Evolutionary conservation across 768 basidiomycete genomes (phyloP).

Genomic region (Tulasnella calospora): DNA sequence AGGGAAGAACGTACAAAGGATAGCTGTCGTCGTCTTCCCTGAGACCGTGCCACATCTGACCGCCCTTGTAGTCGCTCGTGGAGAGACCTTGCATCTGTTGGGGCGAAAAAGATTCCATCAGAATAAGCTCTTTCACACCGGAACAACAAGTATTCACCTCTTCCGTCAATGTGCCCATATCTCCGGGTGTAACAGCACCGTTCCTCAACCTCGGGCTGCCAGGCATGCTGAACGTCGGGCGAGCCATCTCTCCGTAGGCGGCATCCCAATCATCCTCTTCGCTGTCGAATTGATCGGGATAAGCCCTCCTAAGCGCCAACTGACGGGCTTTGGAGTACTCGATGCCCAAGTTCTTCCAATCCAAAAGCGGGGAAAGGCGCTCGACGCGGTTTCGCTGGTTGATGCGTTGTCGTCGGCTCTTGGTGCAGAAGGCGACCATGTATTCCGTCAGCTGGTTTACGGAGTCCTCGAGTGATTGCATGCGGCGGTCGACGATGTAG

Average conservation of each 20-base stretch:
- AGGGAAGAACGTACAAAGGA: conserved; percentile 60
- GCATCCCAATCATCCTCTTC: conserved; percentile 48
- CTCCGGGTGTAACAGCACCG: conserved; percentile 87
- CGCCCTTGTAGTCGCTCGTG: conserved; percentile 81
- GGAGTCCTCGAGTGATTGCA: conserved; percentile 85
- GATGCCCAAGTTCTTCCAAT: conserved; percentile 97
- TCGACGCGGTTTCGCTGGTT: conserved; percentile 99
- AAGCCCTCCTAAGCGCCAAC: conserved; percentile 84
- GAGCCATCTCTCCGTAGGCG: conserved; percentile 34
- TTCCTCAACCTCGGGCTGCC: conserved; percentile 76
- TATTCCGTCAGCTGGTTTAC: conserved; percentile 59
- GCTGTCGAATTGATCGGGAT: conserved; percentile 87
- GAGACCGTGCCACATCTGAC: conserved; percentile 49
- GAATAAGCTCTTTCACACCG: background rate
- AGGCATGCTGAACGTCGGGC: conserved; percentile 67
- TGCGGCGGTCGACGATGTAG: conserved; percentile 92
- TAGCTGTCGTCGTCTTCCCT: conserved; percentile 82
- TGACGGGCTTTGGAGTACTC: conserved; percentile 96
- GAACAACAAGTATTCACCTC: conserved; percentile 46
- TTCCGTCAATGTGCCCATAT: conserved; percentile 84
- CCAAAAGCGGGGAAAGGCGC: conserved; percentile 82
- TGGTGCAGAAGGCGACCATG: conserved; percentile 70
- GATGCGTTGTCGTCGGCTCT: conserved; percentile 92
- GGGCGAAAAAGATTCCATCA: conserved; percentile 2
- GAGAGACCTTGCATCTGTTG: conserved; percentile 77